Evolutionary conservation across 495 filamentous ascomycete species (phyloP), one percentile per base, ranked within the genome.

Genomic region (Delitschia confertaspora): DNA sequence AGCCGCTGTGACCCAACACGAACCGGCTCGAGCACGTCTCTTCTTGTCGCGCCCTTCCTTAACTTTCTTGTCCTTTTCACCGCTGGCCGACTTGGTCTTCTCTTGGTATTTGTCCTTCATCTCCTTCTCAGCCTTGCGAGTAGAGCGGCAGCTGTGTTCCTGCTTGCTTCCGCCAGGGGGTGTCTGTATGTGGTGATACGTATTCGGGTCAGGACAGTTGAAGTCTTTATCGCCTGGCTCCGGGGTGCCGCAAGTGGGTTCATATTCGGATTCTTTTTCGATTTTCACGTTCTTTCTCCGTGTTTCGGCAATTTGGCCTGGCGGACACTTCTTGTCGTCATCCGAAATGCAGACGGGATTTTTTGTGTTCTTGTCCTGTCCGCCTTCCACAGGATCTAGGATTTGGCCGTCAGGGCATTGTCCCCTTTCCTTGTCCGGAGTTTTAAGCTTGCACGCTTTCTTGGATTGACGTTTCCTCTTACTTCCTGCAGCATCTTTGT

Each of bases 291-390:
- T 14, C 25, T 42, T 42, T 19, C n/a, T 29, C 6, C 38, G 23
- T 6, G 38, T 31, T 30, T 19, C 38, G n/a, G 23, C 16, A 7
- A 13, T 11, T 19, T 11, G 25, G 10, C 10, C 23, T 18, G 16
- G 13, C 26, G 30, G 8, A 21, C 38, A 42, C 23, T 42, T 31
- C 13, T 16, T 42, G 14, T 9, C 13, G 19, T 42, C 38, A 21
- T 42, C 38, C 7, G 10, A 18, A 10, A 21, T 31, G 38, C 38
- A 42, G 7, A 30, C n/a, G 13, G 38, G 38, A 23, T 42, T 29
- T 19, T 42, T 21, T 19, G 38, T 42, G 26, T 42, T 42, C 25
- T 42, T 21, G 25, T 42, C 38, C 26, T 42, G 38, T 19, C 38
- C 38, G 8, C 38, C 38, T 42, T 30, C 8, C 13, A 14, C 23